Evolutionary conservation across 169 alveolate species (phyloP), one percentile per base, ranked within the genome.

Genomic region (Cryptosporidium andersoni): DNA sequence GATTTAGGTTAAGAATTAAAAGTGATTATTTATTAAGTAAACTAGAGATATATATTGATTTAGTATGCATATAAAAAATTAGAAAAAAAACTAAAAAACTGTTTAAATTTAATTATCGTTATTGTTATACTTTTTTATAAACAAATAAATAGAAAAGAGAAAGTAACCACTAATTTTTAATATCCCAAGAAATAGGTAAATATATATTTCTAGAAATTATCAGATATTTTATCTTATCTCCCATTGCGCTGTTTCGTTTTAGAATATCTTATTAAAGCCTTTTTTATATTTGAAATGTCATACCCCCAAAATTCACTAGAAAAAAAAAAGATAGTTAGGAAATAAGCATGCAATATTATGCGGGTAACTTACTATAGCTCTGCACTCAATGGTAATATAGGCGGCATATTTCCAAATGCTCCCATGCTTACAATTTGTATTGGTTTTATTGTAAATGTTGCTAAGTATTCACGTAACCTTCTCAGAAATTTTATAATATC

Each of bases 241-340:
- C 85, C 85, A 60, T 55, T 62, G 39, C 85, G 55, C 60, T 74
- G 85, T 37, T 58, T 53, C 4, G 85, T 55, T 4, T 58, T 1
- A 48, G 85, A 74, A 47, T 74, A 74, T 3, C 55, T 16, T 4
- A 74, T 42, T 8, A 74, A 45, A 0, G 68, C 39, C 47, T 74
- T 74, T 43, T 74, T 51, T 14, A 74, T 37, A 36, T 74, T 74
- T 42, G 7, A 39, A 2, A 74, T 74, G 16, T 74, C 49, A 49
- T 55, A 74, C 4, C 85, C 85, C 85, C 85, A 74, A 2, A 74
- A 64, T 42, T 74, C 85, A 43, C 85, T 74, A 34, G 45, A 8
- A 25, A 25, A 12, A 34, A 2, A 2, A 62, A 62, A 4, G 1
- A 16, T 2, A 62, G 67, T 62, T 62, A 62, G 63, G 1, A 53